Conservation (phyloP, 2,329 filamentous ascomycete genomes). For the Ceratocystis smalleyi region DNA sequence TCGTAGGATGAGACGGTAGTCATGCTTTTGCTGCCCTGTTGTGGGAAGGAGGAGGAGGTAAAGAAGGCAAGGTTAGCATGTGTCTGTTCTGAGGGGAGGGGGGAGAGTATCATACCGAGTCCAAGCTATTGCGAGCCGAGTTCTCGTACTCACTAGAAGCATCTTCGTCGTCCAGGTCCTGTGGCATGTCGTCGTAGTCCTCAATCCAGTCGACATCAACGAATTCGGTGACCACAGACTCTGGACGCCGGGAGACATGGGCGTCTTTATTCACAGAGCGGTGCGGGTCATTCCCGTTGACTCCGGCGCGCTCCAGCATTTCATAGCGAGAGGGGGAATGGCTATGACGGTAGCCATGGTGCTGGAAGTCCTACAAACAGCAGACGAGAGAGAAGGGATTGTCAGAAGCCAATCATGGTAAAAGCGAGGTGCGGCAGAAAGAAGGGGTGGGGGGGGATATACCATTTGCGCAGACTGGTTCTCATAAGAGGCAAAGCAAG, state of each 20-base stretch:
- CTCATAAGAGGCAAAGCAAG: slow-evolving; percentile 10
- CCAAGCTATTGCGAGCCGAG: slow-evolving; percentile 50
- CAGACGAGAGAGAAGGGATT: no score
- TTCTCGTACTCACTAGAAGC: slow-evolving; percentile 43
- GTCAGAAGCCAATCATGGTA: neutral
- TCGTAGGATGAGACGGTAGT: slow-evolving; percentile 80
- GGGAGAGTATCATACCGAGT: slow-evolving; percentile 44
- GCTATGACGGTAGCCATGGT: slow-evolving; percentile 7
- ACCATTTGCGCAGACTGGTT: slow-evolving; percentile 6
- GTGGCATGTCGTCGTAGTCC: slow-evolving; percentile 27
- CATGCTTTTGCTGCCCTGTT: slow-evolving; percentile 56
- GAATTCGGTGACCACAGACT: slow-evolving; percentile 60
- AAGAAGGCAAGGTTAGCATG: neutral
- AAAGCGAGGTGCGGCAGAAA: neutral
- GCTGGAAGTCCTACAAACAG: slow-evolving; percentile 12
- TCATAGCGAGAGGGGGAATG: slow-evolving; percentile 21
- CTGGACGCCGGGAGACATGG: slow-evolving; percentile 34
- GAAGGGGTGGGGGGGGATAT: neutral
- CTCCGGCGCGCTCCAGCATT: slow-evolving; percentile 36
- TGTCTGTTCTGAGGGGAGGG: neutral
- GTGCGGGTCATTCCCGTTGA: slow-evolving; percentile 37
- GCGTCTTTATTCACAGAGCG: slow-evolving; percentile 41
- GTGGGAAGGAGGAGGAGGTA: slow-evolving; percentile 10
- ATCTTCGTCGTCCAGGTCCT: slow-evolving; percentile 22
- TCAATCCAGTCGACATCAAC: slow-evolving; percentile 64